Conservation (phyloP, 257 asterid genomes). For the Cynanchum wilfordii region DNA sequence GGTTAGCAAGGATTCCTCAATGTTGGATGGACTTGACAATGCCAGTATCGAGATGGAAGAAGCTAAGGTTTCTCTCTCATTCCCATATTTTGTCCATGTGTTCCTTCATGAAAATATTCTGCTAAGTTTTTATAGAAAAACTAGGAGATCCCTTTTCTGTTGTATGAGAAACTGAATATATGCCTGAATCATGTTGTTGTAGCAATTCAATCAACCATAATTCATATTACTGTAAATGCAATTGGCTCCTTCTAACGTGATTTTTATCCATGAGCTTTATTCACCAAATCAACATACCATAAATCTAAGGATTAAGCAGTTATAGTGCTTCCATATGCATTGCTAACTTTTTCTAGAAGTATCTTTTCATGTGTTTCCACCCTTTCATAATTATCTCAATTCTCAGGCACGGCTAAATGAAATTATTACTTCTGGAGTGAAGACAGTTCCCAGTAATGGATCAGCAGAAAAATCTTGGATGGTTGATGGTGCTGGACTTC, state of each 20-base stretch:
- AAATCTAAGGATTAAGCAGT: neutral
- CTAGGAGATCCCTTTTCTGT: neutral
- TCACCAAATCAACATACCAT: neutral
- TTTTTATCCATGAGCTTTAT: conserved; percentile 9
- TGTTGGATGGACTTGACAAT: conserved; percentile 94
- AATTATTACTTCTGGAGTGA: conserved; percentile 24
- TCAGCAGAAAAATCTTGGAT: conserved; percentile 32
- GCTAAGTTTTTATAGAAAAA: neutral
- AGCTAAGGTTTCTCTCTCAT: conserved; percentile 66
- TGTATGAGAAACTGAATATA: neutral
- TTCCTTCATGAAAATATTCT: neutral
- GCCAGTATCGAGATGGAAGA: conserved; percentile 89
- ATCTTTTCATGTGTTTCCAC: neutral
- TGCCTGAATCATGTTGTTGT: neutral
- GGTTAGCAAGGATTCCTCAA: conserved; percentile 97
- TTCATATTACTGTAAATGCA: conserved; percentile 44
- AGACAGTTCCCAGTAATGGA: conserved; percentile 15
- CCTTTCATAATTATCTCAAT: neutral
- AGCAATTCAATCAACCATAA: neutral
- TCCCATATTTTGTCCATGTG: neutral
- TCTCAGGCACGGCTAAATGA: conserved; percentile 27
- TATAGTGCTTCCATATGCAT: neutral
- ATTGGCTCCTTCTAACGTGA: conserved; percentile 37
- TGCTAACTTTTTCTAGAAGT: neutral
- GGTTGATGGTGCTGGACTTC: conserved; percentile 39